These are phyloP conservation scores for Thermothielavioides terrestris DNA, from an alignment of 495 filamentous ascomycete genomes.

Conservation along the genomic window DNA sequence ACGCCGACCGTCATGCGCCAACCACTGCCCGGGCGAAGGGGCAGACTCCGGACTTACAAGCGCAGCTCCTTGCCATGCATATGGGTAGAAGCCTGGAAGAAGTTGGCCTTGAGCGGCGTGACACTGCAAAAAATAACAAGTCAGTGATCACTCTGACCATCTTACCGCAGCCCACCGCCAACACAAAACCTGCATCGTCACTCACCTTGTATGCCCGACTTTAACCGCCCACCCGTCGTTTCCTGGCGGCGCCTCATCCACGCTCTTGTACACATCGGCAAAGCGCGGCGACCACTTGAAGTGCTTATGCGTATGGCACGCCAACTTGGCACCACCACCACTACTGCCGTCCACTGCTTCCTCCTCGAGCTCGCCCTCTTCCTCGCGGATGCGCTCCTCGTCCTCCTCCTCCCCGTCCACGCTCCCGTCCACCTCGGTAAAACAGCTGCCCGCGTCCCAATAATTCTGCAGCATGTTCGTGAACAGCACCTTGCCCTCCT, in stretches of 20 bases:
- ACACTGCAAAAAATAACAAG: slow-evolving; percentile 46
- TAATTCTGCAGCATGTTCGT: slow-evolving; percentile 81
- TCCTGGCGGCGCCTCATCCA: slow-evolving; percentile 68
- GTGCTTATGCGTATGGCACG: slow-evolving; percentile 61
- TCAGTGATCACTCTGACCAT: background rate
- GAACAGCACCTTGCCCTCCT: slow-evolving; percentile 60
- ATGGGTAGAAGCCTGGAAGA: slow-evolving; percentile 64
- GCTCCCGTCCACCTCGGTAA: slow-evolving; percentile 60
- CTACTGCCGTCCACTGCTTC: slow-evolving; percentile 18
- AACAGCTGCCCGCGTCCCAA: slow-evolving; percentile 73
- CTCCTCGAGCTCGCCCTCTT: slow-evolving; percentile 39
- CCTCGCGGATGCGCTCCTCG: slow-evolving; percentile 57
- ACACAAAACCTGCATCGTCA: slow-evolving; percentile 8
- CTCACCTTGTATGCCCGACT: slow-evolving; percentile 79
- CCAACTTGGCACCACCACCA: slow-evolving; percentile 16
- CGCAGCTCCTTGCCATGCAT: slow-evolving; percentile 65
- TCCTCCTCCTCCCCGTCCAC: slow-evolving; percentile 51
- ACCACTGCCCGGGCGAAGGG: slow-evolving; percentile 2
- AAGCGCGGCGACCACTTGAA: slow-evolving; percentile 93
- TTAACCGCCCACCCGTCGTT: slow-evolving; percentile 94
- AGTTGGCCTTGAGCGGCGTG: slow-evolving; percentile 85
- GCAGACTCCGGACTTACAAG: slow-evolving; percentile 59
- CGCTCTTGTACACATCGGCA: slow-evolving; percentile 72
- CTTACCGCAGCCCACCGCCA: too few species aligned
- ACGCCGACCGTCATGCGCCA: slow-evolving; percentile 6